phyloP scores from a whole-genome alignment of 495 filamentous ascomycete species.

The Opeltia flavorubescens region DNA sequence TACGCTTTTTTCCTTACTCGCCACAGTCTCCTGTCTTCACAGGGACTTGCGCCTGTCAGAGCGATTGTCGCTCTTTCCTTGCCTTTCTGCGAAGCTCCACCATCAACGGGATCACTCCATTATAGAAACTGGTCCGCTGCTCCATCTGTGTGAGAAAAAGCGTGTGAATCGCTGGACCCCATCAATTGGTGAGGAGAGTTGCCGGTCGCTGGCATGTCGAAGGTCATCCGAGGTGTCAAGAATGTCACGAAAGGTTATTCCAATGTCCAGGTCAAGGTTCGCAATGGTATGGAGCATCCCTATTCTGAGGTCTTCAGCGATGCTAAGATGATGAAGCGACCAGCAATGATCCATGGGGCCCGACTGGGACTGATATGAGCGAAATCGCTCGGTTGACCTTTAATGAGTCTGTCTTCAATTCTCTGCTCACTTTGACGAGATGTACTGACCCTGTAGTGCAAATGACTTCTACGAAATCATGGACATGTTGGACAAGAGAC shows the following conservation, averaged over 20 bases:
- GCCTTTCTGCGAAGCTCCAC: too few species aligned
- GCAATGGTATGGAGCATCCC: slow-evolving; percentile 63
- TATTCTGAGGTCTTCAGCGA: slow-evolving; percentile 1
- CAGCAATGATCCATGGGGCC: slow-evolving; percentile 98
- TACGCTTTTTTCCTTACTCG: too few species aligned
- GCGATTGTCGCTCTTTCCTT: too few species aligned
- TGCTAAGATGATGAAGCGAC: slow-evolving; percentile 49
- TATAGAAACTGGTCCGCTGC: too few species aligned
- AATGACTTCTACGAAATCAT: slow-evolving; percentile 99
- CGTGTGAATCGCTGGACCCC: too few species aligned
- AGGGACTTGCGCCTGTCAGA: too few species aligned
- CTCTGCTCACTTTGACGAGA: slow-evolving; percentile 1
- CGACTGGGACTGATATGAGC: slow-evolving; percentile 95
- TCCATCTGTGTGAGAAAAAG: too few species aligned
- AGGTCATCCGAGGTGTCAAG: slow-evolving; percentile 95
- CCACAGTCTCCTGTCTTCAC: too few species aligned
- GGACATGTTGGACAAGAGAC: slow-evolving; percentile 97
- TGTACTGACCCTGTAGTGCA: slow-evolving; percentile 40
- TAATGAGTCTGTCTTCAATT: slow-evolving; percentile 56
- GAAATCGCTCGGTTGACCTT: slow-evolving; percentile 97
- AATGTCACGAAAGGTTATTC: slow-evolving; percentile 99
- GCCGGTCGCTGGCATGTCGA: slow-evolving; percentile 52
- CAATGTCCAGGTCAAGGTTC: slow-evolving; percentile 92
- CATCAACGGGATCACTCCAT: too few species aligned
- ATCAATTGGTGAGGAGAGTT: too few species aligned